Percentiles rank a stretch among this genome's conserved stretches.
Evolutionary conservation across 176 grass and related monocot genomes (phyloP).

Genomic region (Triticum aestivum): IWGSC_CS_RefSeq_v2.1 NC_057812.1:549549726-549550225

Average conservation of each 20-base stretch:
- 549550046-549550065: not conserved
- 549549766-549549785: too few relatives aligned
- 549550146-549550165: too few relatives aligned
- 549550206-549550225: too few relatives aligned
- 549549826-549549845: not conserved
- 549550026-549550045: not conserved
- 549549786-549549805: not conserved
- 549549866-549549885: not conserved
- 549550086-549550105: too few relatives aligned
- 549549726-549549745: not conserved
- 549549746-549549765: not conserved
- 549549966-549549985: not conserved
- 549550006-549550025: not conserved
- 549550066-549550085: not conserved
- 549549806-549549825: not conserved
- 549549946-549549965: not conserved
- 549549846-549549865: not conserved
- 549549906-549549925: conserved; percentile 20
- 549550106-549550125: too few relatives aligned
- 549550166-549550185: too few relatives aligned
- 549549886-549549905: conserved; percentile 27
- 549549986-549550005: not conserved
- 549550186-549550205: too few relatives aligned
- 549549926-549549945: not conserved
- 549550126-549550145: too few relatives aligned